Conservation (phyloP, 257 asterid genomes). For the Thymus quinquecostatus region DNA sequence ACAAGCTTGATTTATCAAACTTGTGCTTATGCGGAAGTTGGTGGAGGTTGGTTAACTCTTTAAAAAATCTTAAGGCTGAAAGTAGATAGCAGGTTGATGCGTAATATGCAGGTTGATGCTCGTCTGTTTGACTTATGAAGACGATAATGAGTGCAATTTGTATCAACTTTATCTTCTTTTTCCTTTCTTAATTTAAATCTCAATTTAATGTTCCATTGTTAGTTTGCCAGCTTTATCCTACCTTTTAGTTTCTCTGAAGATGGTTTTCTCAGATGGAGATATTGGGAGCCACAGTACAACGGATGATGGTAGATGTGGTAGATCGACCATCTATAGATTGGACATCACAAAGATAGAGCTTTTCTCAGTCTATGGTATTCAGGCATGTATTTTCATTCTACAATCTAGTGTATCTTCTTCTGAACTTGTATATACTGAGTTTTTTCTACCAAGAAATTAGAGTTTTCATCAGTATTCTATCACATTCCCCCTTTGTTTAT, state of each 20-base stretch:
- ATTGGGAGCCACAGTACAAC: slow-evolving; percentile 39
- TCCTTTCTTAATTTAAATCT: not conserved
- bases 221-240: slow-evolving; percentile 33
- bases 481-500: slow-evolving; percentile 2
- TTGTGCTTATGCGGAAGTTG: too few relatives aligned
- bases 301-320: slow-evolving; percentile 42
- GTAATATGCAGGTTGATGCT: too few relatives aligned
- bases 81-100: too few relatives aligned
- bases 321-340: slow-evolving; percentile 72
- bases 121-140: not conserved
- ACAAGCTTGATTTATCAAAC: too few relatives aligned
- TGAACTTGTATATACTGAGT: not conserved
- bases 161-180: slow-evolving; percentile 12
- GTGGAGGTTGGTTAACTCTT: too few relatives aligned
- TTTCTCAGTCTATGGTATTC: slow-evolving; percentile 72
- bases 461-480: slow-evolving; percentile 11
- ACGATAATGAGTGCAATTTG: not conserved
- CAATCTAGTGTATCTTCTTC: slow-evolving; percentile 19
- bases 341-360: slow-evolving; percentile 66
- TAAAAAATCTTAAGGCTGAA: too few relatives aligned
- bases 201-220: slow-evolving; percentile 26
- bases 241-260: slow-evolving; percentile 30
- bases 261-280: slow-evolving; percentile 58
- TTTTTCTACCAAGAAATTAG: not conserved
- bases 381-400: slow-evolving; percentile 52